Percentiles rank a stretch among this genome's conserved stretches.
Evolutionary conservation across 2,329 filamentous ascomycete species (phyloP).

Genomic region (Colletotrichum falcatum): DNA sequence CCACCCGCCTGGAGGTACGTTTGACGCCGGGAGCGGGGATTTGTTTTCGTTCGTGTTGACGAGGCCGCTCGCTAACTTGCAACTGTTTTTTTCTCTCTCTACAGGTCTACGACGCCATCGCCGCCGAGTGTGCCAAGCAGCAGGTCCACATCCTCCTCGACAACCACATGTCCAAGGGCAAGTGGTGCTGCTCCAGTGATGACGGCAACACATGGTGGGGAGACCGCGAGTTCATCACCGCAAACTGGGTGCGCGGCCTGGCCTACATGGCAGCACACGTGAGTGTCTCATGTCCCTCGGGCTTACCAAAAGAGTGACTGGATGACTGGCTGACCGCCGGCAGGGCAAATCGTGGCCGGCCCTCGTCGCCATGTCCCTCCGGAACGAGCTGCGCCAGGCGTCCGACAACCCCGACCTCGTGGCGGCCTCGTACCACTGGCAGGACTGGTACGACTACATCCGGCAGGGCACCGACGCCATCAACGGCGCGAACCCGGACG

Average conservation of each 20-base stretch:
- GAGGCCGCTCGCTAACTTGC: too few species aligned
- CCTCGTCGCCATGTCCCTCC: slow-evolving; percentile 62
- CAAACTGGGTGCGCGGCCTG: slow-evolving; percentile 71
- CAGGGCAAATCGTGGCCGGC: slow-evolving; percentile 61
- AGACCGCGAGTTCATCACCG: slow-evolving; percentile 67
- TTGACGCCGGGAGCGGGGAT: too few species aligned
- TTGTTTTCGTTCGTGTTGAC: too few species aligned
- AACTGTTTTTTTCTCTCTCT: neutral
- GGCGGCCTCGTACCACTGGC: slow-evolving; percentile 64
- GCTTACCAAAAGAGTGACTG: too few species aligned
- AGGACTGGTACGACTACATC: slow-evolving; percentile 64
- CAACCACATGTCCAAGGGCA: slow-evolving; percentile 69
- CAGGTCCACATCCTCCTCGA: slow-evolving; percentile 70
- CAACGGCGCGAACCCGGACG: slow-evolving; percentile 61
- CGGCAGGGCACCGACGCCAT: slow-evolving; percentile 62
- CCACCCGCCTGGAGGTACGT: slow-evolving; percentile 64
- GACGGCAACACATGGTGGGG: slow-evolving; percentile 73
- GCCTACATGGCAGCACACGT: slow-evolving; percentile 71
- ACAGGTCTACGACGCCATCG: slow-evolving; percentile 68
- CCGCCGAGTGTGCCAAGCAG: slow-evolving; percentile 66
- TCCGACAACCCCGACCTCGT: slow-evolving; percentile 50
- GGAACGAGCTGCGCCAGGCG: slow-evolving; percentile 65
- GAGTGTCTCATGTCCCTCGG: slow-evolving; percentile 40
- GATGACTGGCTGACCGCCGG: slow-evolving; percentile 17
- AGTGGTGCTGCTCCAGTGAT: slow-evolving; percentile 67